Percentiles rank a stretch among this genome's conserved stretches.
These are phyloP conservation scores for Dorcoceras hygrometricum DNA, from an alignment of 257 asterid species.

Conservation along the genomic window DNA sequence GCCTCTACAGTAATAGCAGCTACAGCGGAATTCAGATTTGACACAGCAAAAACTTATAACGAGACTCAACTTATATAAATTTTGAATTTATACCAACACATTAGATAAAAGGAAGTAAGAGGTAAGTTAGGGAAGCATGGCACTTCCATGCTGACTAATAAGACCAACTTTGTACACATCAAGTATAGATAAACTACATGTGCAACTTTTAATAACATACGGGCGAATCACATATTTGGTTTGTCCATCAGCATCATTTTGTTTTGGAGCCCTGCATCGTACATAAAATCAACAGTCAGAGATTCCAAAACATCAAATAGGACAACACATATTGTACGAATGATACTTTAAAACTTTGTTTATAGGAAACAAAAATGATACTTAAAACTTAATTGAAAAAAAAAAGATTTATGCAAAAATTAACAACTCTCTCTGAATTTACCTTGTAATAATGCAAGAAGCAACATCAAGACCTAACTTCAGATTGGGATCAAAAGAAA, in stretches of 20 bases:
- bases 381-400: slow-evolving; percentile 12
- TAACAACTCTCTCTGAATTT: slow-evolving; percentile 24
- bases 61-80: not conserved
- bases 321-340: slow-evolving; percentile 8
- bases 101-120: slow-evolving; percentile 7
- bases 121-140: not conserved
- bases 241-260: slow-evolving; percentile 83
- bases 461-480: slow-evolving; percentile 94
- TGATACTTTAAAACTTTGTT: too few species aligned
- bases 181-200: not conserved
- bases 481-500: slow-evolving; percentile 75
- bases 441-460: slow-evolving; percentile 89
- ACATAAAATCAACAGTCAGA: slow-evolving; percentile 23
- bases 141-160: slow-evolving; percentile 10
- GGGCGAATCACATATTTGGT: slow-evolving; percentile 87
- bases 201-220: slow-evolving; percentile 46
- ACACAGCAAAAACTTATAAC: slow-evolving; percentile 7
- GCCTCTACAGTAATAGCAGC: slow-evolving; percentile 12
- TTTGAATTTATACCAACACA: not conserved
- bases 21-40: slow-evolving; percentile 16
- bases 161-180: slow-evolving; percentile 8
- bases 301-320: slow-evolving; percentile 12
- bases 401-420: slow-evolving; percentile 15
- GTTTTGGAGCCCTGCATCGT: slow-evolving; percentile 90
- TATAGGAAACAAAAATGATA: slow-evolving; percentile 5